phyloP scores from a whole-genome alignment of 228 moss, liverwort and hornwort genomes.

The Sphagnum magellanicum region DNA sequence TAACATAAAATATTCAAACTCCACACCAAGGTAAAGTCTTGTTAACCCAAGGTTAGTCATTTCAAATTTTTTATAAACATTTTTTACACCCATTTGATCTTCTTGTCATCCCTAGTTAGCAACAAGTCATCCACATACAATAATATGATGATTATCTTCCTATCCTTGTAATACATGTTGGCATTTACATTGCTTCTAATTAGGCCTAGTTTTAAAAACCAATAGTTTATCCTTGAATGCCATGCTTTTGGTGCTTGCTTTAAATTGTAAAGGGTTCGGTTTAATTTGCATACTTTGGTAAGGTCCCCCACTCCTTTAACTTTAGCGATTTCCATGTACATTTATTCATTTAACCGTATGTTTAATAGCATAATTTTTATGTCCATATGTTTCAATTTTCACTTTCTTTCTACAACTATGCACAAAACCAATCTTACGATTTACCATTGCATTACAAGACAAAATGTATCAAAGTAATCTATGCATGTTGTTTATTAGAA shows the following conservation, averaged over 20 bases:
- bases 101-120: background rate
- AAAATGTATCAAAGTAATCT: constrained; percentile 6
- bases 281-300: constrained; percentile 1
- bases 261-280: background rate
- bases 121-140: constrained; percentile 3
- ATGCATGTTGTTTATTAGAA: background rate
- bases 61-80: background rate
- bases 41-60: constrained; percentile 2
- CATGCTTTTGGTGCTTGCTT: background rate
- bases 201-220: background rate
- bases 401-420: background rate
- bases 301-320: background rate
- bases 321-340: background rate
- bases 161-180: constrained; percentile 1
- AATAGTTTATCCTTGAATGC: background rate
- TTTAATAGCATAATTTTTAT: background rate
- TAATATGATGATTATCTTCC: background rate
- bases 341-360: background rate
- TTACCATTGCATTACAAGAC: background rate
- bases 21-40: background rate
- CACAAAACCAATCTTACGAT: background rate
- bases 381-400: background rate
- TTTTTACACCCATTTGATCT: background rate
- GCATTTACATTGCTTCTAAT: background rate
- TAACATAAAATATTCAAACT: background rate